phyloP scores from a whole-genome alignment of 441 rosid species.

The Erodium moschatum region DNA sequence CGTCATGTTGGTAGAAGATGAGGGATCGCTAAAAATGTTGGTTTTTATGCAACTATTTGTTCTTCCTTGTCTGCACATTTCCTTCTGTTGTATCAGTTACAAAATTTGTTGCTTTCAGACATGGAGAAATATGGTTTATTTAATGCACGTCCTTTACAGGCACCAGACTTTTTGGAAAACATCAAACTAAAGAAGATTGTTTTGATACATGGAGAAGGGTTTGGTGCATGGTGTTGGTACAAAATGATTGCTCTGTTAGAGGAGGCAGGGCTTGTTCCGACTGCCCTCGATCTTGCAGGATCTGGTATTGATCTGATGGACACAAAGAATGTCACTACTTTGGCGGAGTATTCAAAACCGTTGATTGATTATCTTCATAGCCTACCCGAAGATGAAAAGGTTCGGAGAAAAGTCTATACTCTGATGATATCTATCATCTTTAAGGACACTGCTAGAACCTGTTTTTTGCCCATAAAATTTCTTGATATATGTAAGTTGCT shows the following conservation, averaged over 20 bases:
- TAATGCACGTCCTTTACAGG: slow-evolving; percentile 30
- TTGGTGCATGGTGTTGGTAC: slow-evolving; percentile 99
- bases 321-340: slow-evolving; percentile 48
- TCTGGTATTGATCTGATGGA: slow-evolving; percentile 71
- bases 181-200: slow-evolving; percentile 51
- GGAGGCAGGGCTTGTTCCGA: slow-evolving; percentile 66
- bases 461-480: slow-evolving; percentile 8
- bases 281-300: slow-evolving; percentile 75
- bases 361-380: slow-evolving; percentile 48
- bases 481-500: background rate
- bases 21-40: too few relatives aligned
- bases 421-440: background rate
- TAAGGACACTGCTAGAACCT: background rate
- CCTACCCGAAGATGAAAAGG: slow-evolving; percentile 81
- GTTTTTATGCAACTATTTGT: too few relatives aligned
- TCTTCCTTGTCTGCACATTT: too few relatives aligned
- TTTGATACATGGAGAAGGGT: slow-evolving; percentile 83
- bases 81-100: too few relatives aligned
- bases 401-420: slow-evolving; percentile 16
- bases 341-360: slow-evolving; percentile 82
- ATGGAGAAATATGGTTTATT: background rate
- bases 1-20: background rate
- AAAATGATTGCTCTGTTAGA: slow-evolving; percentile 68
- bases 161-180: slow-evolving; percentile 51
- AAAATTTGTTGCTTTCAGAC: too few relatives aligned